Conservation (phyloP, 345 rosid genomes). For the Syzygium jambos region DNA sequence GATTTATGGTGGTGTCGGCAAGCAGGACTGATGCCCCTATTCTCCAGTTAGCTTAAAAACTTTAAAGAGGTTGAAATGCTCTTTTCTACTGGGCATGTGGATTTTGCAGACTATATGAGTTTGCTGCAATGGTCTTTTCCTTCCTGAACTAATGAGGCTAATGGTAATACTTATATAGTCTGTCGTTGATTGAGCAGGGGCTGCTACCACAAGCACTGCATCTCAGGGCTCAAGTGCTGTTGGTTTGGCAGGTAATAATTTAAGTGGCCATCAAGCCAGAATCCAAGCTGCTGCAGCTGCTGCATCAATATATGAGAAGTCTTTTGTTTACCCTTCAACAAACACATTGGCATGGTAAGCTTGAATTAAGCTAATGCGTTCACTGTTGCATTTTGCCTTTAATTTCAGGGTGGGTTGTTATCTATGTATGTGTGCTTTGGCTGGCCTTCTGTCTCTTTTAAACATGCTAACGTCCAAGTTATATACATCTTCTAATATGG, state of each 20-base stretch:
- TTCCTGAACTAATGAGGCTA: neutral
- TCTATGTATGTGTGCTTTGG: neutral
- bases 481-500: neutral
- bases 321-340: slow-evolving; percentile 74
- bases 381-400: neutral
- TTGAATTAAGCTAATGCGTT: neutral
- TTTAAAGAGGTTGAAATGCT: neutral
- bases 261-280: slow-evolving; percentile 65
- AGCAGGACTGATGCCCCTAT: neutral
- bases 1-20: neutral
- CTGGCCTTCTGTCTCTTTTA: neutral
- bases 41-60: neutral
- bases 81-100: neutral
- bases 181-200: slow-evolving; percentile 21
- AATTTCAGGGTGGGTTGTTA: neutral
- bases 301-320: slow-evolving; percentile 72
- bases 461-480: neutral
- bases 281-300: slow-evolving; percentile 81
- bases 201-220: slow-evolving; percentile 27
- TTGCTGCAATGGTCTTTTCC: neutral
- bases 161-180: neutral
- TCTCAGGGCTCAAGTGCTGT: slow-evolving; percentile 38
- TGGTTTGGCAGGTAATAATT: slow-evolving; percentile 20
- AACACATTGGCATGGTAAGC: slow-evolving; percentile 57
- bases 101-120: neutral